A percentile compares a stretch with the other conserved stretches of the same genome.
Conservation (phyloP, 805 yeast species). For the Metschnikowia drakensbergensis region DNA sequence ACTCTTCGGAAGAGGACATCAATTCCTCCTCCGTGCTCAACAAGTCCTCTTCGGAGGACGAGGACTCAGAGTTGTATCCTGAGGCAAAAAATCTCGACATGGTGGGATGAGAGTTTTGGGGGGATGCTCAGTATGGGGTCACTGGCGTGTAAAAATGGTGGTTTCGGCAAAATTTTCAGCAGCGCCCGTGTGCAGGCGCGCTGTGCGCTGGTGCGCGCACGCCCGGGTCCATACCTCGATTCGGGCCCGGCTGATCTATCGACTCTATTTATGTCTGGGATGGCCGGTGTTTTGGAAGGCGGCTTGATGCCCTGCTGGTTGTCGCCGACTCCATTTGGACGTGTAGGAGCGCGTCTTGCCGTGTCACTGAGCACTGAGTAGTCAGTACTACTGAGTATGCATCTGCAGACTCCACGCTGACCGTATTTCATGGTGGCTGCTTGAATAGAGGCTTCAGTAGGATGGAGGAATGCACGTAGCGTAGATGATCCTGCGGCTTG, state of each 20-base stretch:
- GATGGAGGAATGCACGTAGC: too few relatives aligned
- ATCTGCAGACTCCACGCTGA: too few relatives aligned
- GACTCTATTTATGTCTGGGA: too few relatives aligned
- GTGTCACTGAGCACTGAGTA: too few relatives aligned
- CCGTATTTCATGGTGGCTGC: too few relatives aligned
- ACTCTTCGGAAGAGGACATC: conserved; percentile 45
- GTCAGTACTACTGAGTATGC: too few relatives aligned
- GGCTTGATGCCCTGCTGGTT: too few relatives aligned
- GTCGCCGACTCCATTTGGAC: too few relatives aligned
- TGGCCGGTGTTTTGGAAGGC: background rate
- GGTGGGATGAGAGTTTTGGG: conserved; percentile 13
- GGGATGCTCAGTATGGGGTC: conserved; percentile 5
- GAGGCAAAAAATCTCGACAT: conserved; percentile 91
- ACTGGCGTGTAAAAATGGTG: conserved; percentile 2
- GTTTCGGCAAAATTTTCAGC: conserved; percentile 13
- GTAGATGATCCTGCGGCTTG: too few relatives aligned
- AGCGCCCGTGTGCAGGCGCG: conserved; percentile 10
- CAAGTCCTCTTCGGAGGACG: conserved; percentile 51
- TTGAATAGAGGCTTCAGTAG: too few relatives aligned
- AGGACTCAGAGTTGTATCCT: conserved; percentile 55
- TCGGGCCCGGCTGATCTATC: too few relatives aligned
- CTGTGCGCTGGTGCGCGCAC: conserved; percentile 12
- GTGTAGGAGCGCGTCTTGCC: too few relatives aligned
- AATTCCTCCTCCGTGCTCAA: conserved; percentile 56
- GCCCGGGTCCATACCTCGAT: background rate